Evolutionary conservation across 345 rosid genomes (phyloP), one percentile per base, ranked within the genome.

Genomic region (Populus nigra): DNA sequence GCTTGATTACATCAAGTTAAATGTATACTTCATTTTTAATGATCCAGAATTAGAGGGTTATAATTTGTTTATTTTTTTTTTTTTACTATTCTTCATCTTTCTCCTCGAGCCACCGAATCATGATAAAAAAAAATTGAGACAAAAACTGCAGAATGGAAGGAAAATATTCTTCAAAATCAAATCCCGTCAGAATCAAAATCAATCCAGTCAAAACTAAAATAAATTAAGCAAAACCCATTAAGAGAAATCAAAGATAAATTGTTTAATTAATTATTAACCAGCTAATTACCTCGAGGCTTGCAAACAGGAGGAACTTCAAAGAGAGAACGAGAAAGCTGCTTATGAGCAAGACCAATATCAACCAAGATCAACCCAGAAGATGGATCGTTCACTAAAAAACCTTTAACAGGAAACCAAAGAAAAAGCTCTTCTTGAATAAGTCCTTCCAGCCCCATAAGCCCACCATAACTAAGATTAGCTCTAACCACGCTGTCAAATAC

Each of bases 241-340:
- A 59, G 69, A 20, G 22, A 41, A 8, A 35, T 23, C 41, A 18
- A 61, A 74, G 15, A 11, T 43, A 2, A 43, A 10, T 12, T 10
- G 47, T 43, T 11, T 11, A 10, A 43, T 43, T 43, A 33, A 33
- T 33, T 20, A 33, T 33, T 20, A 4, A 43, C 11, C 7, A 27
- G 10, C n/a, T 27, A 35, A 22, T 16, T 69, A 90, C 92, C 91
- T 79, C 77, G 88, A 69, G 88, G 89, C 77, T 88, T 87, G 84
- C 98, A 94, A 78, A 85, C 84, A 59, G 97, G 97, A 75, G 98
- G 98, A 65, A 86, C 90, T 91, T 94, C 97, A 78, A 94, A 94
- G 59, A 94, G 90, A 84, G 96, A 90, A 55, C 90, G 84, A 77
- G 98, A 91, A 55, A 92, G 90, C 72, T 90, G 93, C 65, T 92